These are phyloP conservation scores for Aurinia saxatilis DNA, from an alignment of 345 rosid genomes.

Conservation along the genomic window DNA sequence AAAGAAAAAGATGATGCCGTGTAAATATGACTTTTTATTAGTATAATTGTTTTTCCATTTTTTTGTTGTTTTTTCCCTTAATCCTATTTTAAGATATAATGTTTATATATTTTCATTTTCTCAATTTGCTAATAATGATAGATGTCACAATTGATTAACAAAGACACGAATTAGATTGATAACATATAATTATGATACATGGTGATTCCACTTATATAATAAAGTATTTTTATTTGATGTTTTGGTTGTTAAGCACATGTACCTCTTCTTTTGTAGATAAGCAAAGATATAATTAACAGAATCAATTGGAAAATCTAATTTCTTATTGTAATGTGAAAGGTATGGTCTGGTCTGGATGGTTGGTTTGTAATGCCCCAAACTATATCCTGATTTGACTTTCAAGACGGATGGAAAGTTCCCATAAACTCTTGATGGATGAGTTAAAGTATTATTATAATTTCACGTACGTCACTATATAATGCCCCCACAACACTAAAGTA, in stretches of 20 bases:
- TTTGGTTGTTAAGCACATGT: background rate
- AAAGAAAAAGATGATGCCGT: too few species aligned
- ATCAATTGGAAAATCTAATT: constrained; percentile 4
- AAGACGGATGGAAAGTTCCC: constrained; percentile 7
- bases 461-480: background rate
- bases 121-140: too few species aligned
- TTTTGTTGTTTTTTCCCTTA: too few species aligned
- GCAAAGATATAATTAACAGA: background rate
- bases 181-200: too few species aligned
- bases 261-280: background rate
- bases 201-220: too few species aligned
- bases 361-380: constrained; percentile 9
- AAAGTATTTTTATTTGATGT: background rate
- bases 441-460: background rate
- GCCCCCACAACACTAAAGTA: background rate
- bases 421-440: constrained; percentile 10
- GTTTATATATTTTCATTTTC: too few species aligned
- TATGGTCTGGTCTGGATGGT: constrained; percentile 12
- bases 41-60: too few species aligned
- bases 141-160: too few species aligned
- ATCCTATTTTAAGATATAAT: too few species aligned
- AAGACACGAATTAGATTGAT: too few species aligned
- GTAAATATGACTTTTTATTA: too few species aligned
- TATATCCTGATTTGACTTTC: constrained; percentile 9
- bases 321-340: background rate